Evolutionary conservation across 768 basidiomycete genomes (phyloP), one percentile per base, ranked within the genome.

Genomic region (Mycena floridula): DNA sequence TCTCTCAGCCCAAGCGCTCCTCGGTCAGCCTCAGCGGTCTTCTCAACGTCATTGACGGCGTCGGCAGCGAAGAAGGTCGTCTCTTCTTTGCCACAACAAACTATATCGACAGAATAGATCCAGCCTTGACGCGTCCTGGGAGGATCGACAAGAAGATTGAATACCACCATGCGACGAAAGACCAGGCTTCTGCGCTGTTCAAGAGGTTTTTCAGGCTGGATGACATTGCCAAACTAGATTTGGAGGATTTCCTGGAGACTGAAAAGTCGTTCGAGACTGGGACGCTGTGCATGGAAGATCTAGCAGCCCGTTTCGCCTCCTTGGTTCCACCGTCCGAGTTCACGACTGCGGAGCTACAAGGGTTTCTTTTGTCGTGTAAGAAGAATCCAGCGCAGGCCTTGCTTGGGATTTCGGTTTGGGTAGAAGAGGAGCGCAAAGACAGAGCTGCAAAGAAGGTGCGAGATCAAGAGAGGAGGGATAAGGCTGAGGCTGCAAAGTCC

Each of bases 271-370:
- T n/a, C n/a, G n/a, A n/a, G n/a, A n/a, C n/a, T n/a, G n/a, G n/a
- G n/a, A n/a, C n/a, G n/a, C n/a, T n/a, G n/a, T n/a, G n/a, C n/a
- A 39, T 72, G 32, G 8, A 47, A 7, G 38, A 53, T 9, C 67
- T 76, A n/a, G 70, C 76, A 0, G 45, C 54, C 3, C 37, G 55
- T 22, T 82, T 81, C 53, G 62, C 71, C 0, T 48, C 55, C 0
- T 46, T 47, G 3, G 58, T 82, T 20, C 78, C 81, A 0, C 58
- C 67, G 9, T 51, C 69, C 37, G 67, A 70, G 46, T 76, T 81
- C 52, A 76, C 77, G 24, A 74, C 76, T 0, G 79, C 82, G 0
- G 77, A 81, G 44, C 63, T 85, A 2, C 81, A 82, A 52, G 77
- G 79, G 1, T 82, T 72, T 56, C 63, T 82, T 11, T 62, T 83